Evolutionary conservation across 164 flowering plant species (phyloP).

Genomic region (Chloranthus sessilifolius): DNA sequence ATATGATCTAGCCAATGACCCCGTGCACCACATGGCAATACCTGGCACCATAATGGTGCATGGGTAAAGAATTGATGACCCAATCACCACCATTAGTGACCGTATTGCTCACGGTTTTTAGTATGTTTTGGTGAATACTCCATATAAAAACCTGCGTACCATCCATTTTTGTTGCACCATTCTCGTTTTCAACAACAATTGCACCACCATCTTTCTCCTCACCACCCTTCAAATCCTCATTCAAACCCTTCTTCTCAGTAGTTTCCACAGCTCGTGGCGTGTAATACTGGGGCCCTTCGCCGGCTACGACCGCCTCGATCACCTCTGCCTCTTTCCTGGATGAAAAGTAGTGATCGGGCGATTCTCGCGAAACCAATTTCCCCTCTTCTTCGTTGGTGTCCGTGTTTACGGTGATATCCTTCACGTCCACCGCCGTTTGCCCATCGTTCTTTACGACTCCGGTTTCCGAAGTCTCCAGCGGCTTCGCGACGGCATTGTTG

Average conservation of each 20-base stretch:
- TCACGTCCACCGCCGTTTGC: constrained; percentile 1
- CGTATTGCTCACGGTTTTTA: not conserved
- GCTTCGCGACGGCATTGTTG: too few relatives aligned
- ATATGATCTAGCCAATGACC: too few relatives aligned
- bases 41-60: too few relatives aligned
- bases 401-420: constrained; percentile 8
- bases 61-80: too few relatives aligned
- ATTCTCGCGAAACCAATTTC: constrained; percentile 1
- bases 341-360: constrained; percentile 14
- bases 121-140: not conserved
- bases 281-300: constrained; percentile 8
- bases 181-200: not conserved
- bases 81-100: not conserved
- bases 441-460: not conserved
- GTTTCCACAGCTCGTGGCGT: constrained; percentile 4
- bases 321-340: constrained; percentile 20
- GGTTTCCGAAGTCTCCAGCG: not conserved
- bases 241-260: not conserved
- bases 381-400: constrained; percentile 1
- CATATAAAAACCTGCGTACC: not conserved
- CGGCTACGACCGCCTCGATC: constrained; percentile 1
- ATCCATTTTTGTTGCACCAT: not conserved
- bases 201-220: not conserved
- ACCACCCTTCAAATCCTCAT: not conserved
- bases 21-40: too few relatives aligned